Base-by-base conservation (phyloP, 192 early-diverging fungal genomes). In the Entomortierella parvispora region DNA sequence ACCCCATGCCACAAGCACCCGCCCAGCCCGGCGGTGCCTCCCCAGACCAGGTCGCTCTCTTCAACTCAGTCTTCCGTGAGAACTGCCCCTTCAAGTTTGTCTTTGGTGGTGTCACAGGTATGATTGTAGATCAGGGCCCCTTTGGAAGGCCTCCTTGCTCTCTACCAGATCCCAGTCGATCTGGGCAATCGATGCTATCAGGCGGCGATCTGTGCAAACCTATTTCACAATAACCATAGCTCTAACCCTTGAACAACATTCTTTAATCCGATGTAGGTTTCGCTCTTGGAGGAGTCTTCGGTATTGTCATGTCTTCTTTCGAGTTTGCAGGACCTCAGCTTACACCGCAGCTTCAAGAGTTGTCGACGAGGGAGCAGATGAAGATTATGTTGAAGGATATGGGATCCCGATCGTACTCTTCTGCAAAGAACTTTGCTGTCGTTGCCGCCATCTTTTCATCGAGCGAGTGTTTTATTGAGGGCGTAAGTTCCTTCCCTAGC, bases 401-500 rank as follows among this genome's bases (percentile, higher is more conserved):
- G 97, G 92, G 90, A 3, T 82, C 64, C 23, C 85, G 91, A 54
- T 91, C 91, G 4, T 85, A 88, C 60, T 91, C 93, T 8, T 89
- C 92, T 32, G 97, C 94, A 11, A 99, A 96, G 76, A 95, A 93
- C 82, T 96, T 99, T 90, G 95, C 91, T 28, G 79, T 94, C 18
- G 92, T 99, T 26, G 95, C 93, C 26, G 92, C 95, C 11, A 90
- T 98, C 37, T 99, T 93, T 83, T 90, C 96, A 28, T 91, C 93
- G 6, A 90, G 94, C 4, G 97, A 99, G 81, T 98, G 97, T 69
- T 86, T 93, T 77, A 96, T 98, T 62, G 97, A 99, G 85, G 88
- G 90, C 9, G 89, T 92, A 81, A 62, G 87, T 82, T 28, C 20
- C 2, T 1, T 17, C 29, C 23, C 37, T 8, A 34, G 20, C 47